Evolutionary conservation across 805 yeast genomes (phyloP), one percentile per base, ranked within the genome.

Genomic region (Kuraishia molischiana): DNA sequence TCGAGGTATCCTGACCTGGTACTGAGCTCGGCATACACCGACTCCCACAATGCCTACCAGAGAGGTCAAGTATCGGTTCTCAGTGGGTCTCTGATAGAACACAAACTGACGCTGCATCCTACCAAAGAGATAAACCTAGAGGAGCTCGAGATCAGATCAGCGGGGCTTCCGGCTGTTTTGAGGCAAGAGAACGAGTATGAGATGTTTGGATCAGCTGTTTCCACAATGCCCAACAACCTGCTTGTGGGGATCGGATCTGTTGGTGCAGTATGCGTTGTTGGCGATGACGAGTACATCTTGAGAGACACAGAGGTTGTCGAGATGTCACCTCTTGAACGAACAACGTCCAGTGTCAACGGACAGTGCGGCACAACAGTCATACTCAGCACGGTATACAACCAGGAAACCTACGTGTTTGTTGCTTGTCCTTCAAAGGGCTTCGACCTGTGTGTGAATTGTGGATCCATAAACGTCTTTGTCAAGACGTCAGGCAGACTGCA

Each of bases 1-100:
- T 72, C 65, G 42, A 68, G 66, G 0, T 39, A 53, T 4, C 58
- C 58, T 1, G 74, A 68, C 32, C 41, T 77, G 10, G 40, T 72
- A 2, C 48, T 77, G 3, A 65, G 72, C 0, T 66, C 77, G 1
- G 66, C 70, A 3, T 56, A 51, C 34, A 52, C 58, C 15, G 51
- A 49, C 24, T 20, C 15, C n/a, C 13, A 28, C 8, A 41, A 37
- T 11, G 17, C 22, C 1, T 43, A 48, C 8, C 74, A 69, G 34
- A 39, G 46, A 6, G 75, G 74, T 3, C 48, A 47, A 4, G 59
- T 62, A 1, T 49, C 46, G 9, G 48, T 56, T 0, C 34, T 69
- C n/a, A 53, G 58, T 19, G 64, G 64, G 18, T 32, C 37, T 20
- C 38, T 35, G 20, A 11, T 41, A 10, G 38, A 44, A 20, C 14